These are phyloP conservation scores for Clavariopsis aquatica DNA, from an alignment of 495 filamentous ascomycete genomes.

Conservation along the genomic window DNA sequence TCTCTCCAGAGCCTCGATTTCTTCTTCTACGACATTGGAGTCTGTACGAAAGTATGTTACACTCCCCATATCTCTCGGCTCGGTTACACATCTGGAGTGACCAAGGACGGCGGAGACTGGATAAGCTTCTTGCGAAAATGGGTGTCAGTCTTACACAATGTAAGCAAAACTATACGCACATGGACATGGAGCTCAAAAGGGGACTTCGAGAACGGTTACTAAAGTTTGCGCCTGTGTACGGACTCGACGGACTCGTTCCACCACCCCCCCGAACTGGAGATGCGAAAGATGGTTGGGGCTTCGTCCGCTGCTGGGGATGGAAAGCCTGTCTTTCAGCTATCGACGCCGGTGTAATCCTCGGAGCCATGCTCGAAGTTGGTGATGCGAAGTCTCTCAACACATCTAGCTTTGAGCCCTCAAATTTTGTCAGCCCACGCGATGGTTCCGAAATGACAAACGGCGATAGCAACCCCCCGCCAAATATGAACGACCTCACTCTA, in stretches of 20 bases:
- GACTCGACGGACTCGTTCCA: constrained; percentile 88
- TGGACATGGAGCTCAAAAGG: constrained; percentile 96
- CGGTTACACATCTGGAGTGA: constrained; percentile 94
- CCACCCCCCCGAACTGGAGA: constrained; percentile 56
- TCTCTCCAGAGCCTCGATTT: constrained; percentile 93
- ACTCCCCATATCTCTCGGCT: constrained; percentile 92
- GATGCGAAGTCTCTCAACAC: constrained; percentile 42
- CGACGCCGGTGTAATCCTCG: constrained; percentile 86
- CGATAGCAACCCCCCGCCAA: background rate
- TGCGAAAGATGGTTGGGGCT: constrained; percentile 87
- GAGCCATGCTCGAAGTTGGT: constrained; percentile 90
- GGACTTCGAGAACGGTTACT: constrained; percentile 81
- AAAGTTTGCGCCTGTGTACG: constrained; percentile 87
- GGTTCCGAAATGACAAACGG: constrained; percentile 21
- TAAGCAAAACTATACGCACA: constrained; percentile 93
- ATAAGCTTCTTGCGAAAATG: constrained; percentile 97
- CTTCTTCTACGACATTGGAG: constrained; percentile 95
- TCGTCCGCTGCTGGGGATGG: constrained; percentile 97
- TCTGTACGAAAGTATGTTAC: constrained; percentile 96
- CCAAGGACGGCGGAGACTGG: constrained; percentile 80
- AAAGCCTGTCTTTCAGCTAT: constrained; percentile 88
- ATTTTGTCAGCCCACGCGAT: constrained; percentile 21
- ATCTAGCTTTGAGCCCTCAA: constrained; percentile 28
- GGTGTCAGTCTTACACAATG: constrained; percentile 91
- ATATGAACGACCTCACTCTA: background rate